Evolutionary conservation across 2,329 filamentous ascomycete species (phyloP).

Genomic region (Aspergillus luchuensis): DNA sequence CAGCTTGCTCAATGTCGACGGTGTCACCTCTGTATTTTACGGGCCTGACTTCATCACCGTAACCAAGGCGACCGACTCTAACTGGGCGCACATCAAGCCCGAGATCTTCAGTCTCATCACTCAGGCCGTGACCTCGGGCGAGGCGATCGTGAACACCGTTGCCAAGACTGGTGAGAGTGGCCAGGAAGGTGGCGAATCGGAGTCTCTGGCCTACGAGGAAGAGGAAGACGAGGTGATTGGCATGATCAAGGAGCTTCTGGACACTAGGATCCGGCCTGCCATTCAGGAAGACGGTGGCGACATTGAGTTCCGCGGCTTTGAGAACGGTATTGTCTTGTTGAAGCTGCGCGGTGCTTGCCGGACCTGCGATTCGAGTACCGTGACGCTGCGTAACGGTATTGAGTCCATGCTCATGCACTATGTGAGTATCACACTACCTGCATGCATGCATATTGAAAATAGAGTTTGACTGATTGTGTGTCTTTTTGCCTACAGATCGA

Average conservation of each 20-base stretch:
- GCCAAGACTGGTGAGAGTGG: slow-evolving; percentile 61
- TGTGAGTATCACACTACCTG: slow-evolving; percentile 55
- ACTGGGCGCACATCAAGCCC: slow-evolving; percentile 93
- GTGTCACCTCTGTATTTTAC: slow-evolving; percentile 93
- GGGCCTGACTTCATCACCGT: slow-evolving; percentile 95
- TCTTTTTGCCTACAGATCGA: slow-evolving; percentile 66
- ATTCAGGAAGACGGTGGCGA: slow-evolving; percentile 98
- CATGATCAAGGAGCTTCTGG: slow-evolving; percentile 97
- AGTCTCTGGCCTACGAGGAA: slow-evolving; percentile 80
- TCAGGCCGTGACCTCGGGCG: slow-evolving; percentile 82
- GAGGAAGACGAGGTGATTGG: slow-evolving; percentile 91
- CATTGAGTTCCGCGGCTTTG: slow-evolving; percentile 91
- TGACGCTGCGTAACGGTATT: slow-evolving; percentile 95
- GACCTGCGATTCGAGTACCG: slow-evolving; percentile 95
- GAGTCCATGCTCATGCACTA: slow-evolving; percentile 99
- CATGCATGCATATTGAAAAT: slow-evolving; percentile 1
- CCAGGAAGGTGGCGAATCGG: slow-evolving; percentile 55
- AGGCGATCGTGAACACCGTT: slow-evolving; percentile 73
- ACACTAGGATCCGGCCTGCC: slow-evolving; percentile 89
- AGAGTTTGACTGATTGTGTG: slow-evolving; percentile 8
- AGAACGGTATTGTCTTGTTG: slow-evolving; percentile 78
- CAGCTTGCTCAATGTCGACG: slow-evolving; percentile 88
- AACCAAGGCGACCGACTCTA: slow-evolving; percentile 81
- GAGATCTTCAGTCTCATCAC: slow-evolving; percentile 96
- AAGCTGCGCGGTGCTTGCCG: slow-evolving; percentile 91